A percentile compares a stretch with the other conserved stretches of the same genome.
Conservation (phyloP, 208 protist species). For the Leishmania tropica region DNA sequence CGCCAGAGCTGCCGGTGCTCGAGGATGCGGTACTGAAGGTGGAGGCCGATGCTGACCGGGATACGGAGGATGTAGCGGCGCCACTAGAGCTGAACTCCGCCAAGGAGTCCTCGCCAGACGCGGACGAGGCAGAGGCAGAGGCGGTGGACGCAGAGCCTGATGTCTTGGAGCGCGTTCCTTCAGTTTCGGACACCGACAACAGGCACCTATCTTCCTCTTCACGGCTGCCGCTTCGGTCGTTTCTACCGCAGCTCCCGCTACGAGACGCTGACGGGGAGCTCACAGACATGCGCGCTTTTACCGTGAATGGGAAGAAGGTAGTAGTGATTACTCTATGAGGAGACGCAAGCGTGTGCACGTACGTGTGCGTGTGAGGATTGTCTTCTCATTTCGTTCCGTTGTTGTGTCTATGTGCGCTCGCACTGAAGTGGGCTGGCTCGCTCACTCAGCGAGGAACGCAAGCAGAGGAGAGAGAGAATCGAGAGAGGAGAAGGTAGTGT, state of each 20-base stretch:
- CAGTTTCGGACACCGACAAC: neutral
- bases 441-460: neutral
- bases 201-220: neutral
- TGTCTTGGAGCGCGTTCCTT: neutral
- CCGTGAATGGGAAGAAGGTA: neutral
- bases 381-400: neutral
- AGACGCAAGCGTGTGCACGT: neutral
- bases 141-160: neutral
- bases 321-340: neutral
- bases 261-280: neutral
- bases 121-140: constrained; percentile 1
- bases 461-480: neutral
- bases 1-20: neutral
- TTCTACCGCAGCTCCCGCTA: neutral
- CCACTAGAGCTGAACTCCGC: neutral
- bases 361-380: neutral
- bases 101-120: neutral
- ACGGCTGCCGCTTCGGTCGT: neutral
- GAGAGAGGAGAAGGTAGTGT: neutral
- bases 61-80: neutral
- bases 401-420: neutral
- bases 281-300: neutral
- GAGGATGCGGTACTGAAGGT: neutral
- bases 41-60: neutral
- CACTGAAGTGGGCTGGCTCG: neutral